phyloP scores from a whole-genome alignment of 1,284 basidiomycete genomes.

The Ganoderma lucidum region DNA sequence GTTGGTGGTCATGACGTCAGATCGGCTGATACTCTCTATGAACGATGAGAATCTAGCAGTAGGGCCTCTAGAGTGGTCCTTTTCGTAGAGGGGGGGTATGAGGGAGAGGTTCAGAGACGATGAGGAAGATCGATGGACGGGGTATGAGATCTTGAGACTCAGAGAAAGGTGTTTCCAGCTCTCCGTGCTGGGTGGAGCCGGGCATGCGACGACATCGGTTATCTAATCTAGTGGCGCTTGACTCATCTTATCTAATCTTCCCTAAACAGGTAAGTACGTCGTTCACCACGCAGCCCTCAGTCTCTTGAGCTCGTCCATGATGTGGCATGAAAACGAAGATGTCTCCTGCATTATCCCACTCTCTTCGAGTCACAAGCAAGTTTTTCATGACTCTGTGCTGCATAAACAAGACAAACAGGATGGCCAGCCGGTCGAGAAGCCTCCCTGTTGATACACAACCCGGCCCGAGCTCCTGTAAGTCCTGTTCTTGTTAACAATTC shows the following conservation, averaged over 20 bases:
- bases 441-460: no score
- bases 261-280: no score
- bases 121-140: background rate
- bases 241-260: background rate
- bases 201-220: background rate
- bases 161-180: background rate
- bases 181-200: background rate
- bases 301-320: background rate
- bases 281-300: no score
- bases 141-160: background rate
- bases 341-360: background rate
- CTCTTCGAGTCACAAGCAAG: background rate
- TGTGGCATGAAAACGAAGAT: background rate
- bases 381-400: no score
- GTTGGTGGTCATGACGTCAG: conserved; percentile 17
- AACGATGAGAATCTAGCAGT: background rate
- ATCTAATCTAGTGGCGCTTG: background rate
- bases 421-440: no score
- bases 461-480: no score
- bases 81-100: background rate
- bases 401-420: no score
- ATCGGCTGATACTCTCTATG: background rate
- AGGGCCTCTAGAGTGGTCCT: background rate
- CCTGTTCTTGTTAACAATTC: background rate
- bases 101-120: background rate